Conservation (phyloP, 73 alveolate genomes). For the Symbiodinium pilosum region DNA sequence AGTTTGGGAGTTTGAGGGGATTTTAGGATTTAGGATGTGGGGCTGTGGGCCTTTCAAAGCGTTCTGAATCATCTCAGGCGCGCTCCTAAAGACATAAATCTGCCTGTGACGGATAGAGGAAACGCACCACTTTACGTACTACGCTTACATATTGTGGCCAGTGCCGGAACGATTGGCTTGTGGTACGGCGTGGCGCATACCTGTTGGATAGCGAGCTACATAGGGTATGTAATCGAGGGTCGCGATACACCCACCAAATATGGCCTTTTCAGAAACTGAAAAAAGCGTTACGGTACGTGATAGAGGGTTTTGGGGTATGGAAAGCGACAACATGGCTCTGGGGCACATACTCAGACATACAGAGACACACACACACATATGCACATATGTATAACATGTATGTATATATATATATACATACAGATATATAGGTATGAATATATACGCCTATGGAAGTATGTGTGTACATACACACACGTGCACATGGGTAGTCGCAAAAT, state of each 20-base stretch:
- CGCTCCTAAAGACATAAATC: background rate
- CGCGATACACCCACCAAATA: no score
- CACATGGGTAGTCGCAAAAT: no score
- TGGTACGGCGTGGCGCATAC: no score
- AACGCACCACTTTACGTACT: background rate
- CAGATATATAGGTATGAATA: background rate
- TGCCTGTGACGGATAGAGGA: background rate
- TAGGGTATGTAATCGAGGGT: no score
- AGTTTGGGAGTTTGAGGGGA: no score
- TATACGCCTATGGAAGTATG: background rate
- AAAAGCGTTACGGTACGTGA: background rate
- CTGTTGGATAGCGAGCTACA: no score
- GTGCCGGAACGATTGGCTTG: no score
- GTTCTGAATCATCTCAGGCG: background rate
- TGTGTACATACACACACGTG: no score
- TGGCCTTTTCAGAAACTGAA: no score
- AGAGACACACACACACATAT: background rate
- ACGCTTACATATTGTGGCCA: no score
- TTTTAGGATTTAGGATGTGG: background rate
- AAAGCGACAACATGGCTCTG: background rate
- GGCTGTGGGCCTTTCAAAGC: background rate
- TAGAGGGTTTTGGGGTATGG: background rate
- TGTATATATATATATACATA: background rate
- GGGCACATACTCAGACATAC: background rate
- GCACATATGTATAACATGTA: no score